phyloP scores from a whole-genome alignment of 257 asterid genomes.

The Primulina tabacum region DNA sequence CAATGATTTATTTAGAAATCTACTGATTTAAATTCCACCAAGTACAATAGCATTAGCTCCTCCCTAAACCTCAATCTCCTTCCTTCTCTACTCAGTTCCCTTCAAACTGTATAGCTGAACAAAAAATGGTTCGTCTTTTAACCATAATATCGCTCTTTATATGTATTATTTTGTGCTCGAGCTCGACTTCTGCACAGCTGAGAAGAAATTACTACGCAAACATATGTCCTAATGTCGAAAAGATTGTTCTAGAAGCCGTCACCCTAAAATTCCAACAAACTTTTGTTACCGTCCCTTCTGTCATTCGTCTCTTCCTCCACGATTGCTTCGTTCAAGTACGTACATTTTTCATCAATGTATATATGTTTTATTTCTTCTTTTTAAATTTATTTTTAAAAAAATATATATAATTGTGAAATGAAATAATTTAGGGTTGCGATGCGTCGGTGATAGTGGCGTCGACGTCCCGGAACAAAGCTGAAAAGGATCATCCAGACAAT shows the following conservation, averaged over 20 bases:
- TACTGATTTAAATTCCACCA: too few species aligned
- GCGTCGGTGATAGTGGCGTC: slow-evolving; percentile 74
- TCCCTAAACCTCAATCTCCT: too few species aligned
- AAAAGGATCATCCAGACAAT: slow-evolving; percentile 80
- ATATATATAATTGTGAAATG: too few species aligned
- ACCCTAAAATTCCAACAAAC: slow-evolving; percentile 56
- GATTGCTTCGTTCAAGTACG: slow-evolving; percentile 69
- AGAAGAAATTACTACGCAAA: slow-evolving; percentile 45
- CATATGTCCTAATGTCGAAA: slow-evolving; percentile 70
- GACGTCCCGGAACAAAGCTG: slow-evolving; percentile 54
- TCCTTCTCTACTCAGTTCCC: too few species aligned
- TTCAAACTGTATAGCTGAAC: background rate
- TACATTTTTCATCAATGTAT: background rate
- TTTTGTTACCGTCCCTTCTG: slow-evolving; percentile 61
- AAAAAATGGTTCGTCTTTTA: slow-evolving; percentile 35
- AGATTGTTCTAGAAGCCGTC: slow-evolving; percentile 52
- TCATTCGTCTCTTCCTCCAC: slow-evolving; percentile 78
- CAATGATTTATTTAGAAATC: too few species aligned
- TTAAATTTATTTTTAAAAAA: too few species aligned
- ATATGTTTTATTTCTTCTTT: too few species aligned
- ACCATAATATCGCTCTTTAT: slow-evolving; percentile 30
- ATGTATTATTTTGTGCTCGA: slow-evolving; percentile 23
- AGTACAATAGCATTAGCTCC: too few species aligned
- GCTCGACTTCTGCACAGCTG: slow-evolving; percentile 48
- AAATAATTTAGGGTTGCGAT: slow-evolving; percentile 64